A percentile compares a stretch with the other conserved stretches of the same genome.
These are phyloP conservation scores for Scenedesmus sp. DNA, from an alignment of 163 green algal genomes.

Conservation along the genomic window DNA sequence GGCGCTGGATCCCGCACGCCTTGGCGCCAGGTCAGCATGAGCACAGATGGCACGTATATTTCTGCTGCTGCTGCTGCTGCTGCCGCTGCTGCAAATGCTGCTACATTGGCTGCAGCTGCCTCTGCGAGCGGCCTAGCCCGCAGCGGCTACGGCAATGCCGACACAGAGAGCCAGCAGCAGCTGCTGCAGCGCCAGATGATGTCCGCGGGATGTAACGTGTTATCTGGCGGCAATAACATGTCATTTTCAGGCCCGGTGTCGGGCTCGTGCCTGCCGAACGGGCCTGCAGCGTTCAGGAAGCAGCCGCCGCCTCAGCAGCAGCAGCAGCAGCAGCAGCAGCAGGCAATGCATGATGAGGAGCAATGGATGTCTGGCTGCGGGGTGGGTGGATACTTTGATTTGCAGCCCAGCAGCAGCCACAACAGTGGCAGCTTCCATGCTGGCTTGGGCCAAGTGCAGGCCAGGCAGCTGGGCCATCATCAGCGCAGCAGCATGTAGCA, in stretches of 20 bases:
- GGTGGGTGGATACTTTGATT: not conserved
- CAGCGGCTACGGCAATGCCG: not conserved
- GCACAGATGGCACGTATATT: not conserved
- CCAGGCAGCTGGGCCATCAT: not conserved
- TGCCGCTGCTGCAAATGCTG: slow-evolving; percentile 7
- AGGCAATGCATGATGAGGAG: not conserved
- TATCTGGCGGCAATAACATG: not conserved
- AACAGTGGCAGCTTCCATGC: not conserved
- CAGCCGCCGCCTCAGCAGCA: no score
- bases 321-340: not conserved
- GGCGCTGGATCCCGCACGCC: not conserved
- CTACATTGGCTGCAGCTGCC: not conserved
- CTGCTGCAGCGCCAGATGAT: not conserved
- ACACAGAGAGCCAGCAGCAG: not conserved
- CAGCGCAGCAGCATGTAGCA: slow-evolving; percentile 12
- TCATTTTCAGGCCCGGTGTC: not conserved
- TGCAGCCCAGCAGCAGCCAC: not conserved
- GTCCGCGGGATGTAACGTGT: not conserved
- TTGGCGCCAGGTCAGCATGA: not conserved
- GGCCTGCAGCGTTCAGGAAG: not conserved
- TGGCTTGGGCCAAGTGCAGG: not conserved
- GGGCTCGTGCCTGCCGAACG: not conserved
- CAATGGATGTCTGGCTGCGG: not conserved
- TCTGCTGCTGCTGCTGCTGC: not conserved
- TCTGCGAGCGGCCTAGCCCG: not conserved